These are phyloP conservation scores for Groenewaldozyma tartarivorans DNA, from an alignment of 805 yeast species.

Conservation along the genomic window DNA sequence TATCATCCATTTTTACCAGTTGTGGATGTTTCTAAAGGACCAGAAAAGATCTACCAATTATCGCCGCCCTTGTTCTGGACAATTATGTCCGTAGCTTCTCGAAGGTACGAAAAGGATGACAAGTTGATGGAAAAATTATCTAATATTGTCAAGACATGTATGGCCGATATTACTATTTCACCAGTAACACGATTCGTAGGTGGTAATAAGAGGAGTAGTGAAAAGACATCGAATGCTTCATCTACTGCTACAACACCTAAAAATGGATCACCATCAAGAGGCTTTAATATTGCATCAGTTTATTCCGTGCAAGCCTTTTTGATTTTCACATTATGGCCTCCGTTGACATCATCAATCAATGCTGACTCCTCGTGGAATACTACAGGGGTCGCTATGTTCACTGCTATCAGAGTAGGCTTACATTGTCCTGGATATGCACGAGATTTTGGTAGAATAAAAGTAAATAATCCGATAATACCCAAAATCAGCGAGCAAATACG, in stretches of 20 bases:
- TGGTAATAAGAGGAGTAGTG: constrained; percentile 42
- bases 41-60: constrained; percentile 64
- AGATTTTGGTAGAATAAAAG: constrained; percentile 39
- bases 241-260: not conserved
- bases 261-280: constrained; percentile 40
- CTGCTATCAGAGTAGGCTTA: constrained; percentile 84
- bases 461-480: constrained; percentile 28
- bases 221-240: constrained; percentile 4
- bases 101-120: constrained; percentile 41
- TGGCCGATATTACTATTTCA: constrained; percentile 81
- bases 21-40: constrained; percentile 72
- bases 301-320: constrained; percentile 90
- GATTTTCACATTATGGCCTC: constrained; percentile 91
- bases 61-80: constrained; percentile 95
- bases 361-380: constrained; percentile 97
- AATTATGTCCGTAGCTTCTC: constrained; percentile 70
- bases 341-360: constrained; percentile 83
- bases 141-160: constrained; percentile 59
- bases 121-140: constrained; percentile 52
- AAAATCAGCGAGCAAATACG: constrained; percentile 63
- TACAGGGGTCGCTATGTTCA: constrained; percentile 84
- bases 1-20: constrained; percentile 86
- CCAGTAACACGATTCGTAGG: constrained; percentile 68
- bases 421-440: constrained; percentile 65
- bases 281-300: constrained; percentile 80